Evolutionary conservation across 2,329 filamentous ascomycete species (phyloP).

Genomic region (Colletotrichum graminicola): DNA sequence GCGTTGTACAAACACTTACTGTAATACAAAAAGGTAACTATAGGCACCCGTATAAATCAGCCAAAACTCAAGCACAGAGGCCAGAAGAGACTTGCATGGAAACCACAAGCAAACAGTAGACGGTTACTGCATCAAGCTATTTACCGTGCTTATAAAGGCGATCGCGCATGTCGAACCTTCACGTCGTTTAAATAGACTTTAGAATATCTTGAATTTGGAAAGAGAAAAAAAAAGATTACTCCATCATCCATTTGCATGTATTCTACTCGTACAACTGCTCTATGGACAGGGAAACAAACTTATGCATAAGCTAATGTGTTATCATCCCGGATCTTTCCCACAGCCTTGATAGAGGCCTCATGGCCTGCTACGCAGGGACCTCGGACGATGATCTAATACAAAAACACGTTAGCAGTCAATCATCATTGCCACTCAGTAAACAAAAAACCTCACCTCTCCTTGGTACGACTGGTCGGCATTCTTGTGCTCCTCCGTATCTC

Average conservation of each 20-base stretch:
- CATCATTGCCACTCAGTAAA: not conserved
- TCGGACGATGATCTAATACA: constrained; percentile 72
- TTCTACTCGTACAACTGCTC: too few species aligned
- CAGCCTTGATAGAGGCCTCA: constrained; percentile 72
- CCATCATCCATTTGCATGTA: not conserved
- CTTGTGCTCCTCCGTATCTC: constrained; percentile 70
- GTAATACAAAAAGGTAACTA: not conserved
- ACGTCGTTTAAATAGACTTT: not conserved
- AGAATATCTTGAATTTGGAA: not conserved
- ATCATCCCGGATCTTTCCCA: constrained; percentile 76
- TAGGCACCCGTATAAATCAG: not conserved
- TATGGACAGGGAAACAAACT: not conserved
- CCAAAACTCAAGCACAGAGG: not conserved
- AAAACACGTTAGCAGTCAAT: constrained; percentile 33
- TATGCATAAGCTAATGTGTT: constrained; percentile 75
- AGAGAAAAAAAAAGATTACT: not conserved
- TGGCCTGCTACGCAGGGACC: constrained; percentile 81
- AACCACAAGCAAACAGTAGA: not conserved
- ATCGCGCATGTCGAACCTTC: not conserved
- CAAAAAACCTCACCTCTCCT: constrained; percentile 70
- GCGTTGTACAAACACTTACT: not conserved
- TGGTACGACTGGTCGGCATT: constrained; percentile 72
- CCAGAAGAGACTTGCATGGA: not conserved
- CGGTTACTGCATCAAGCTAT: not conserved
- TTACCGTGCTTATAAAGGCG: not conserved